Evolutionary conservation across 768 basidiomycete genomes (phyloP), one percentile per base, ranked within the genome.

Genomic region (Suillus fuscotomentosus): DNA sequence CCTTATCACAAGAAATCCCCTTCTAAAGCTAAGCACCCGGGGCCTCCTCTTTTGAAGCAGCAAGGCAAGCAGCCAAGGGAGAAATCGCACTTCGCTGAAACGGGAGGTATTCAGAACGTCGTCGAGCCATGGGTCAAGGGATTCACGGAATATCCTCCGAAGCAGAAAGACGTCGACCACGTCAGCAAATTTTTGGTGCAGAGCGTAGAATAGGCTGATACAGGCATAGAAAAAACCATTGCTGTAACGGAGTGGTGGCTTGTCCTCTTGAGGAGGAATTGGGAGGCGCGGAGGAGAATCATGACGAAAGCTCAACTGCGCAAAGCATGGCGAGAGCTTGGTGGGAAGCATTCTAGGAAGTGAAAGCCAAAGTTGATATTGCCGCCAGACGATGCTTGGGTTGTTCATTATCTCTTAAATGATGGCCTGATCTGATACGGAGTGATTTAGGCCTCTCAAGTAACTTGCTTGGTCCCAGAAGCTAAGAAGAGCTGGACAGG

Each of bases 191-290:
- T 86, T 70, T 77, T 97, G 56, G 78, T 90, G 57, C 84, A 85
- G 67, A 87, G 86, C 63, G 85, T 90, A 43, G 87, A 89, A 70
- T 85, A 84, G 53, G 77, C 84, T 6, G 90, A 92, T 72, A 83
- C 70, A n/a, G 87, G 92, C 0, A 76, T 94, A 47, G 89, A 90
- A 76, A 84, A 84, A 65, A 90, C 87, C 60, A 75, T 91, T 14
- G 84, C 84, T 31, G 84, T 92, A 20, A 80, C 93, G 81, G 88
- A 84, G 70, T 96, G 90, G 91, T 95, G 93, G 95, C 75, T 87
- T 67, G 81, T 89, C 39, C 72, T 95, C 34, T 73, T 94, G 69
- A 78, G 88, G 69, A 78, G 88, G 65, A 75, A 84, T 70, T 94
- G 89, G 84, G 84, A 81, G 13, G 76, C 63, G 75, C 71, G 43